A percentile compares a stretch with the other conserved stretches of the same genome.
Conservation (phyloP, 2,329 filamentous ascomycete species). For the Aureobasidium sp. region DNA sequence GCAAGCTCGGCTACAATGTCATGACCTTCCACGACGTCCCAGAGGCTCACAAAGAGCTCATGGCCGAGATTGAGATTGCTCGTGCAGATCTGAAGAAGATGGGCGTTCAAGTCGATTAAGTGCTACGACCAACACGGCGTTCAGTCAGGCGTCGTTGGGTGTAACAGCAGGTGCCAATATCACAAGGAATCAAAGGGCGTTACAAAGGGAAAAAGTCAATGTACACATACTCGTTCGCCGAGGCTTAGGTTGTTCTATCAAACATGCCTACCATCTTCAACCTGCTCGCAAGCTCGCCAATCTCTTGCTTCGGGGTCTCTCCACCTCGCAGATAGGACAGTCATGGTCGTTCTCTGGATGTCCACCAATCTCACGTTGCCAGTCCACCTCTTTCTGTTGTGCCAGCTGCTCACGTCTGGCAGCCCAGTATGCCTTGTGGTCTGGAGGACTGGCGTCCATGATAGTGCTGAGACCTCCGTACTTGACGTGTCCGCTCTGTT, state of each 20-base stretch:
- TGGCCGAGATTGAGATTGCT: slow-evolving; percentile 73
- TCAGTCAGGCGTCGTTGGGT: background rate
- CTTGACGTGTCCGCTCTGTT: slow-evolving; percentile 15
- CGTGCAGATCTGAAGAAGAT: slow-evolving; percentile 64
- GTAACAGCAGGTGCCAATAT: slow-evolving; percentile 1
- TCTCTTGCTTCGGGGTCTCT: slow-evolving; percentile 21
- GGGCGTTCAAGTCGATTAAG: slow-evolving; percentile 71
- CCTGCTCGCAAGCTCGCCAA: slow-evolving; percentile 16
- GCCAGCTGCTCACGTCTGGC: slow-evolving; percentile 7
- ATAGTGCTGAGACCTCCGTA: slow-evolving; percentile 26
- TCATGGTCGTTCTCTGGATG: slow-evolving; percentile 22
- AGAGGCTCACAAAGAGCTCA: slow-evolving; percentile 80
- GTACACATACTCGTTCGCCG: slow-evolving; percentile 12
- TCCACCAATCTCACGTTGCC: slow-evolving; percentile 14
- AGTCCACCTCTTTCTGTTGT: background rate
- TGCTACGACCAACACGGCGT: slow-evolving; percentile 12
- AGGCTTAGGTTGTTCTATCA: background rate
- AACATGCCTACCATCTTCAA: slow-evolving; percentile 12
- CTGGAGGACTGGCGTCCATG: slow-evolving; percentile 26
- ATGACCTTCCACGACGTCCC: slow-evolving; percentile 96
- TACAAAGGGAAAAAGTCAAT: background rate
- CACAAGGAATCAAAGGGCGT: slow-evolving; percentile 5
- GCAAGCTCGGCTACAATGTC: slow-evolving; percentile 85
- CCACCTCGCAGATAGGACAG: slow-evolving; percentile 24
- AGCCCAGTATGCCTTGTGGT: background rate